These are phyloP conservation scores for Calocera cornea DNA, from an alignment of 768 basidiomycete genomes.

Conservation along the genomic window DNA sequence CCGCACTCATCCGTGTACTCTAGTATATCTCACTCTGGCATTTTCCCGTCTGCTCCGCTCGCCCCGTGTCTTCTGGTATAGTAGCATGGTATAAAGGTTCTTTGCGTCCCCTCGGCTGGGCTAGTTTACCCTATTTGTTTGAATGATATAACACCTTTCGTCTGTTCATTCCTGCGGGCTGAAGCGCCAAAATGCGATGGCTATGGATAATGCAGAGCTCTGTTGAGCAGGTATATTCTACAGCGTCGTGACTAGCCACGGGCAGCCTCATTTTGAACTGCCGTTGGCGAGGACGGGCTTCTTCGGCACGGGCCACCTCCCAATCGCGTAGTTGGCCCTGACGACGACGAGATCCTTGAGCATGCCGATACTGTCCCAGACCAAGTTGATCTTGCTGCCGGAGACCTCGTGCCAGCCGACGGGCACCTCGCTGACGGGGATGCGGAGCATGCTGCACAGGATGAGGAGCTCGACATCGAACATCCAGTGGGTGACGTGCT, in stretches of 20 bases:
- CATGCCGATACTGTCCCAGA: conserved; percentile 80
- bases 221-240: background rate
- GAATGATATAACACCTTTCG: background rate
- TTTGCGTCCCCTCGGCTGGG: background rate
- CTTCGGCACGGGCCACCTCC: conserved; percentile 45
- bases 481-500: conserved; percentile 87
- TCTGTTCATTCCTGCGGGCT: background rate
- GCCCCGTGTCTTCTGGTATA: conserved; percentile 5
- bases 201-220: too few relatives aligned
- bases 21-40: conserved; percentile 4
- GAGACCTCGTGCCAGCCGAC: conserved; percentile 89
- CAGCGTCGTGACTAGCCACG: background rate
- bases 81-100: conserved; percentile 6
- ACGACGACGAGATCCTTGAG: conserved; percentile 73
- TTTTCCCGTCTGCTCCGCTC: background rate
- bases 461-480: conserved; percentile 91
- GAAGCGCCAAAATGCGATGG: background rate
- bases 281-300: background rate
- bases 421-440: conserved; percentile 75
- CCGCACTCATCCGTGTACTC: background rate
- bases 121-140: conserved; percentile 4
- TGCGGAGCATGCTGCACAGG: conserved; percentile 59
- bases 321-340: conserved; percentile 63
- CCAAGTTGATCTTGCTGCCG: conserved; percentile 81
- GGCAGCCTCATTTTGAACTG: background rate